Percentiles rank a stretch among this genome's conserved stretches.
These are phyloP conservation scores for Gryganskiella cystojenkinii DNA, from an alignment of 192 early-diverging fungal genomes.

Conservation along the genomic window DNA sequence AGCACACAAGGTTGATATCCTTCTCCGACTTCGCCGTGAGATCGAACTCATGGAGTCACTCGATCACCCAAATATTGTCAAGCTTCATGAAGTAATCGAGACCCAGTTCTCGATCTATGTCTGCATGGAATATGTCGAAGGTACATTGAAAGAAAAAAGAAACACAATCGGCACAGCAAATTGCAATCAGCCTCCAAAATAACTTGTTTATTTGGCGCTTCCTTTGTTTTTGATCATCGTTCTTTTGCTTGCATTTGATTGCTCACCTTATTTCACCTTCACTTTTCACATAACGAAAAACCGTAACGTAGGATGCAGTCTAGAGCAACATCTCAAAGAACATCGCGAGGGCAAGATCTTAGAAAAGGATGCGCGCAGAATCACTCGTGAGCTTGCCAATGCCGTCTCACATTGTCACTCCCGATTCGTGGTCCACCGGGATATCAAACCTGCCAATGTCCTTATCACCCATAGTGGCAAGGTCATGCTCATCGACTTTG, in stretches of 20 bases:
- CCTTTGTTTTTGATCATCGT: slow-evolving; percentile 4
- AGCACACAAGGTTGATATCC: slow-evolving; percentile 61
- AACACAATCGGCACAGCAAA: no score
- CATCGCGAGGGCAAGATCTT: slow-evolving; percentile 73
- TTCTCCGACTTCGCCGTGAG: slow-evolving; percentile 82
- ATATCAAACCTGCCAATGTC: slow-evolving; percentile 90
- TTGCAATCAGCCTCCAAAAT: neutral
- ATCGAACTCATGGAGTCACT: slow-evolving; percentile 85
- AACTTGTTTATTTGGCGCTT: neutral
- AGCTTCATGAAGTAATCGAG: slow-evolving; percentile 85
- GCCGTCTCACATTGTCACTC: slow-evolving; percentile 81
- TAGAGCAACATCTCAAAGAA: slow-evolving; percentile 89
- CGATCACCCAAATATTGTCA: slow-evolving; percentile 91
- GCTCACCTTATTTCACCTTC: neutral
- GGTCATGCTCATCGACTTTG: slow-evolving; percentile 94
- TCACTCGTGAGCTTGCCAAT: slow-evolving; percentile 86
- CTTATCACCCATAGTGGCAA: slow-evolving; percentile 77
- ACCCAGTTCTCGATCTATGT: slow-evolving; percentile 84
- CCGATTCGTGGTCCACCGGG: slow-evolving; percentile 82
- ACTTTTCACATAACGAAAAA: neutral
- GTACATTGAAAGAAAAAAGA: no score
- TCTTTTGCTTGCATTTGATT: neutral
- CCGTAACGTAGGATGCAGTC: slow-evolving; percentile 77
- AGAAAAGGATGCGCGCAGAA: slow-evolving; percentile 87
- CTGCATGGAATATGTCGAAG: slow-evolving; percentile 87